phyloP scores from a whole-genome alignment of 2,329 filamentous ascomycete species.

The Aspergillus fischeri region DNA sequence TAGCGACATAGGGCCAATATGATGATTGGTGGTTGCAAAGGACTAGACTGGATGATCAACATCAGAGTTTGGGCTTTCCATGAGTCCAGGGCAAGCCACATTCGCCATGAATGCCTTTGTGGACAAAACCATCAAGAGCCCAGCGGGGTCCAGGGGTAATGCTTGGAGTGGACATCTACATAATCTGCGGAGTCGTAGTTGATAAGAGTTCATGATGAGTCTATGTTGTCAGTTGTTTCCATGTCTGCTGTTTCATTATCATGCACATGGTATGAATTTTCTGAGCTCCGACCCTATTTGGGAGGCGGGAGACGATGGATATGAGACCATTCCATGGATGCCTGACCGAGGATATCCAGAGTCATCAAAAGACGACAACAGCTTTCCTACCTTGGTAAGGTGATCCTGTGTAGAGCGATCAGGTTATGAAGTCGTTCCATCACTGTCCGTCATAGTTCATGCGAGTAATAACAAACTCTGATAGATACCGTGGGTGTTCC shows the following conservation, averaged over 20 bases:
- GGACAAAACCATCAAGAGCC: neutral
- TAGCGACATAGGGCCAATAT: neutral
- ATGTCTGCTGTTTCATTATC: neutral
- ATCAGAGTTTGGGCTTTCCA: constrained; percentile 15
- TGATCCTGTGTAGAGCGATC: neutral
- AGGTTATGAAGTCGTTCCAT: neutral
- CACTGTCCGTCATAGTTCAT: neutral
- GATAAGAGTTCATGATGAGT: neutral
- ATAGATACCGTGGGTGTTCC: neutral
- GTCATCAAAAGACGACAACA: neutral
- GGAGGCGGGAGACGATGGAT: neutral
- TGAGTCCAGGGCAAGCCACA: constrained; percentile 11
- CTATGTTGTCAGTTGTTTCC: neutral
- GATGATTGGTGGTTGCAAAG: neutral
- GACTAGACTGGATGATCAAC: constrained; percentile 19
- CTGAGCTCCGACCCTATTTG: neutral
- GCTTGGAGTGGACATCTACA: neutral
- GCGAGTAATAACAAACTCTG: neutral
- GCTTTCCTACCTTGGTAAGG: neutral
- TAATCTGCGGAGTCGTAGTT: neutral
- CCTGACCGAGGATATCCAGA: neutral
- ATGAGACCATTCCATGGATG: neutral
- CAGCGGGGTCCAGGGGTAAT: neutral
- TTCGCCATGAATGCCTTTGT: neutral
- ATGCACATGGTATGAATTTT: neutral